Evolutionary conservation across 768 basidiomycete genomes (phyloP).

Genomic region (Crepidotus variabilis): DNA sequence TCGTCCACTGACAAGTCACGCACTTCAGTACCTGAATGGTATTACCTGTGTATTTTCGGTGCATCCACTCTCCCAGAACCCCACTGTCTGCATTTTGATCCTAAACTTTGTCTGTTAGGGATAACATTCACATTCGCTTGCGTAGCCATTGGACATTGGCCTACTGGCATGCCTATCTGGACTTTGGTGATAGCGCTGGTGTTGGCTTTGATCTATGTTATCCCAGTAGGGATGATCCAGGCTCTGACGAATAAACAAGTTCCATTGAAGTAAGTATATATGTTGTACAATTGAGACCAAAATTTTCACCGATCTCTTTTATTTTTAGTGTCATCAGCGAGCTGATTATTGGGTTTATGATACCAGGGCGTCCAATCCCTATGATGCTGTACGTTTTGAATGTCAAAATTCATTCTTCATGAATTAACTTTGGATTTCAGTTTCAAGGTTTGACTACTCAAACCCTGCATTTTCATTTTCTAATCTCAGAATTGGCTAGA

Average conservation of each 20-base stretch:
- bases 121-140: constrained; percentile 66
- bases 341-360: constrained; percentile 73
- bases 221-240: constrained; percentile 64
- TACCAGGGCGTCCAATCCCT: constrained; percentile 75
- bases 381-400: constrained; percentile 59
- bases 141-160: constrained; percentile 67
- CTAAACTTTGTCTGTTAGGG: constrained; percentile 25
- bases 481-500: constrained; percentile 36
- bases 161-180: constrained; percentile 63
- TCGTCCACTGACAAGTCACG: no score
- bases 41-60: constrained; percentile 71
- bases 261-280: neutral
- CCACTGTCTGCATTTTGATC: neutral
- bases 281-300: no score
- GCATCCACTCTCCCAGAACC: constrained; percentile 19
- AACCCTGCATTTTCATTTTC: neutral
- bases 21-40: constrained; percentile 67
- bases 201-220: constrained; percentile 62
- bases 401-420: no score
- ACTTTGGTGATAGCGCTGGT: constrained; percentile 67
- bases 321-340: constrained; percentile 76
- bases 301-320: no score
- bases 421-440: no score
- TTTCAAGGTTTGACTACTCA: no score
- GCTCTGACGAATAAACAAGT: constrained; percentile 84